Base-by-base conservation (phyloP, 148 eudicot genomes). In the Rhododendron ferrugineum region DNA sequence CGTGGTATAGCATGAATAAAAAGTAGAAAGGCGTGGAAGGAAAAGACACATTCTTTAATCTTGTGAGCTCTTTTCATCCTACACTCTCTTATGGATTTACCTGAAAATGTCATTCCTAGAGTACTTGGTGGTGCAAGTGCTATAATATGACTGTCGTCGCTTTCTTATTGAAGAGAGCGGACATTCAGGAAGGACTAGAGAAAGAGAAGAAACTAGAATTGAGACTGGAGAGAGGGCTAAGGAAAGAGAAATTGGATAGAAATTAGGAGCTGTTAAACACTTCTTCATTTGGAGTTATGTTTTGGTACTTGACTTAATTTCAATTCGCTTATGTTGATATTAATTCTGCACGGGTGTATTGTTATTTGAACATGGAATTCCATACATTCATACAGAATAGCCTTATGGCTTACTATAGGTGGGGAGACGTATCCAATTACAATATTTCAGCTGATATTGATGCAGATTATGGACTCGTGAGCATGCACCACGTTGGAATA, bases 401-500 rank as follows among this genome's bases (percentile, higher is more conserved):
- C 36, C 80, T 42, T 16, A 15, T 37, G 37, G 56, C 58, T 72
- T 52, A n/a, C 36, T 74, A 40, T 14, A 32, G 52, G 37, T 22
- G 22, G 10, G 72, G 47, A 82, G 18, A 46, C 18, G 13, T 54
- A 23, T 36, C 37, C 73, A 54, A 34, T 85, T 47, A 79, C 56
- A 77, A 77, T 2, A 22, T 26, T 18, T 44, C 47, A 18, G 2
- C 34, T 78, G 79, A 80, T 66, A 79, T 30, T 87, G 82, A 84
- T 91, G 80, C 94, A 97, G 99, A 94, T 88, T 89, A 84, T 86
- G 99, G 99, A 90, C 90, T 95, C 86, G 98, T 97, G 78, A 87
- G 93, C 68, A 85, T 97, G 89, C 99, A 97, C 86, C 99, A 97
- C 84, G 98, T 97, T 77, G 99, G 98, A 78, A 89, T 97, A 84